Evolutionary conservation across 257 asterid genomes (phyloP).

Genomic region (Nicotiana obtusifolia): DNA sequence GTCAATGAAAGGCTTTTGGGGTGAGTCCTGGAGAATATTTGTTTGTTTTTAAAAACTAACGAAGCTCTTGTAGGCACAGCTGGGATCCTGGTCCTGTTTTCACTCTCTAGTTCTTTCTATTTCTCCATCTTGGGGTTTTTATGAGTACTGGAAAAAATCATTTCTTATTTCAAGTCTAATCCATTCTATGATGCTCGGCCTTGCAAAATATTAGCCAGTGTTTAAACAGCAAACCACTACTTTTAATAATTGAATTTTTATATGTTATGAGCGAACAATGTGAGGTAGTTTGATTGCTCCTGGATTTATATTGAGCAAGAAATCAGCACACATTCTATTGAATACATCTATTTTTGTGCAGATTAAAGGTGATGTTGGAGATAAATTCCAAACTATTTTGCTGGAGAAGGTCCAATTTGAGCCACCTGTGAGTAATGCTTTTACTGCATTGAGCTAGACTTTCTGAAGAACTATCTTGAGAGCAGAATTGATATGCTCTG

Average conservation of each 20-base stretch:
- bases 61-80: neutral
- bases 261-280: neutral
- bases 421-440: conserved; percentile 50
- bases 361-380: conserved; percentile 49
- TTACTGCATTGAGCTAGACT: neutral
- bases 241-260: neutral
- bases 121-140: neutral
- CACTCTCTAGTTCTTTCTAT: neutral
- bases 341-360: conserved; percentile 24
- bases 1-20: neutral
- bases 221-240: neutral
- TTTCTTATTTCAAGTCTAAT: neutral
- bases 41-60: neutral
- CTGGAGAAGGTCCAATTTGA: conserved; percentile 44
- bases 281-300: neutral
- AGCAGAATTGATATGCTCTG: neutral
- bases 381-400: conserved; percentile 31
- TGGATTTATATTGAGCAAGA: neutral
- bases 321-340: neutral
- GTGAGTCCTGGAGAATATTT: neutral
- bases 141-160: neutral
- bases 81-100: neutral
- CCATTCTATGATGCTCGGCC: neutral
- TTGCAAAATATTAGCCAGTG: neutral
- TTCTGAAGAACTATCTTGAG: neutral